Evolutionary conservation across 2,329 filamentous ascomycete genomes (phyloP).

Genomic region (Ophiostoma sp.): DNA sequence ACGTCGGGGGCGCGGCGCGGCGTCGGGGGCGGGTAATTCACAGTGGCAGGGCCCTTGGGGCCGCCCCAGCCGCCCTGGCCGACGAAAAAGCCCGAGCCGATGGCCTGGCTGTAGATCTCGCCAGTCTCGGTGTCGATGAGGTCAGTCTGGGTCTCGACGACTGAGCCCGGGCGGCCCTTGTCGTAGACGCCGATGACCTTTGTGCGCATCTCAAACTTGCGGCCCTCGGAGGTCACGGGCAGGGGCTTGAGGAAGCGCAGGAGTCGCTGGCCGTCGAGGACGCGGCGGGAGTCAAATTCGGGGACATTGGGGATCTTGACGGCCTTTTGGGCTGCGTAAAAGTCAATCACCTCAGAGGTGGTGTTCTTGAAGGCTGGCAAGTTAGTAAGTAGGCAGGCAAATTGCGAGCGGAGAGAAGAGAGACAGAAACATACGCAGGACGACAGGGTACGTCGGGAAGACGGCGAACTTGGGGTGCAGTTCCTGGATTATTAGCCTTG

Average conservation of each 20-base stretch:
- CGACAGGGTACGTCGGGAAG: slow-evolving; percentile 82
- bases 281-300: slow-evolving; percentile 65
- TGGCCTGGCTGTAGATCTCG: slow-evolving; percentile 65
- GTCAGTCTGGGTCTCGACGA: slow-evolving; percentile 72
- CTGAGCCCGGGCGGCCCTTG: slow-evolving; percentile 77
- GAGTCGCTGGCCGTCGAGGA: slow-evolving; percentile 78
- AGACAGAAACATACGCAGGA: slow-evolving; percentile 55
- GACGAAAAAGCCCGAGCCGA: slow-evolving; percentile 71
- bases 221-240: slow-evolving; percentile 64
- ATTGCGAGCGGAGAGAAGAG: background rate
- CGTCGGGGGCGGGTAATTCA: slow-evolving; percentile 70
- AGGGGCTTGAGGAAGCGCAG: slow-evolving; percentile 72
- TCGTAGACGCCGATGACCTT: slow-evolving; percentile 84
- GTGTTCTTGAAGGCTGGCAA: slow-evolving; percentile 67
- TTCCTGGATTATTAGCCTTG: slow-evolving; percentile 51
- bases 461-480: slow-evolving; percentile 78
- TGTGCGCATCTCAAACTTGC: slow-evolving; percentile 67
- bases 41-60: slow-evolving; percentile 76
- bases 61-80: slow-evolving; percentile 79
- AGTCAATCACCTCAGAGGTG: slow-evolving; percentile 73
- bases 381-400: slow-evolving; percentile 5
- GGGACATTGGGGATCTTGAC: slow-evolving; percentile 69
- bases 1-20: slow-evolving; percentile 65
- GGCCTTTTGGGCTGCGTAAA: slow-evolving; percentile 65
- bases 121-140: slow-evolving; percentile 65